Evolutionary conservation across 345 rosid genomes (phyloP).

Genomic region (Geranium rotundifolium): DNA sequence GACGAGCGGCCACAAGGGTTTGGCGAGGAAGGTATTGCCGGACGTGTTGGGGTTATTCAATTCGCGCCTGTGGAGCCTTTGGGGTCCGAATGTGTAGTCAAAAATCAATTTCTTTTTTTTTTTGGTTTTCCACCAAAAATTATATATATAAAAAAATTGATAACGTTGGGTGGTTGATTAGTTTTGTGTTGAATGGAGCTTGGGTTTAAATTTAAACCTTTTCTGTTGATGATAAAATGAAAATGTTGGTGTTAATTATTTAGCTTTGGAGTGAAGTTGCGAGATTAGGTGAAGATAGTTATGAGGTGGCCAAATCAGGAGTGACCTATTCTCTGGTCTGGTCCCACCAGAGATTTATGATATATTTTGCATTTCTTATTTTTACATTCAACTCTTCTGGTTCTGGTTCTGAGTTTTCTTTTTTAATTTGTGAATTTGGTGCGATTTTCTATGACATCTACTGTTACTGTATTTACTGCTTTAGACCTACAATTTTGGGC

Average conservation of each 20-base stretch:
- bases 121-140: not conserved
- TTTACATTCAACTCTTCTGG: not conserved
- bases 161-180: too few species aligned
- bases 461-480: too few species aligned
- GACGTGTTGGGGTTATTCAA: conserved; percentile 80
- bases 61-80: conserved; percentile 87
- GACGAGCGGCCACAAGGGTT: conserved; percentile 41
- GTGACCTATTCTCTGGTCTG: not conserved
- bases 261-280: not conserved
- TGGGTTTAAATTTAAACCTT: too few species aligned
- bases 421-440: too few species aligned
- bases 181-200: not conserved
- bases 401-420: too few species aligned
- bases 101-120: too few species aligned
- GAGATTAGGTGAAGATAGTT: not conserved
- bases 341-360: not conserved
- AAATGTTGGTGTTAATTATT: not conserved
- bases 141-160: too few species aligned
- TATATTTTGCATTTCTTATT: too few species aligned
- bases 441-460: too few species aligned
- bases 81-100: conserved; percentile 67
- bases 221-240: too few species aligned
- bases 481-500: too few species aligned
- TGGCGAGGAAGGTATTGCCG: conserved; percentile 92
- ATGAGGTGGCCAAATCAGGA: not conserved